A percentile compares a stretch with the other conserved stretches of the same genome.
These are phyloP conservation scores for Leavenworthia alabamica DNA, from an alignment of 345 rosid species.

Conservation along the genomic window DNA sequence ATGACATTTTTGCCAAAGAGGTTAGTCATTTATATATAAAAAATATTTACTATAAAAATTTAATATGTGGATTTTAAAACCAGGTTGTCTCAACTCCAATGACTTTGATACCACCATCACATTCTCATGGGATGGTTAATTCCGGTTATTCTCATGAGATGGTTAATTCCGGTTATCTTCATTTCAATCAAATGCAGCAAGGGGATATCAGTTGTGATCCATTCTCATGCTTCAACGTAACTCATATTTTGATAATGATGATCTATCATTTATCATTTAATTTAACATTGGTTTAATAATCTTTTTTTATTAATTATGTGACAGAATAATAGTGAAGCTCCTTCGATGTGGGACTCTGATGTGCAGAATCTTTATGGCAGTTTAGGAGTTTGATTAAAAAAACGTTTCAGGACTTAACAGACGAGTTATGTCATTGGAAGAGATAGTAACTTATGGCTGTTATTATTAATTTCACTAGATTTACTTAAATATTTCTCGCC, in stretches of 20 bases:
- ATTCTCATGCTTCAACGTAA: conserved; percentile 6
- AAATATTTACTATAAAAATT: neutral
- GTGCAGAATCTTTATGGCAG: conserved; percentile 55
- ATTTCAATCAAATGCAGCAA: conserved; percentile 47
- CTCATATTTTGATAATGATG: neutral
- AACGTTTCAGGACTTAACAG: conserved; percentile 28
- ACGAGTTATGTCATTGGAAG: neutral
- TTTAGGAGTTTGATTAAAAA: conserved; percentile 48
- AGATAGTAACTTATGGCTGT: neutral
- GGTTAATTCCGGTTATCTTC: conserved; percentile 37
- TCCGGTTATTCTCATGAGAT: conserved; percentile 33
- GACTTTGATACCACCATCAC: conserved; percentile 43
- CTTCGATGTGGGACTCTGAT: conserved; percentile 59
- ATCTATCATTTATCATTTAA: neutral
- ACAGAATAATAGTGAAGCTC: conserved; percentile 59
- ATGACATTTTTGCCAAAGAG: conserved; percentile 72
- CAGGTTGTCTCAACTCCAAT: conserved; percentile 26
- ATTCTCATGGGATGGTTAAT: conserved; percentile 25
- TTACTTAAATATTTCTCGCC: neutral
- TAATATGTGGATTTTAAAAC: neutral
- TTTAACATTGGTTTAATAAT: neutral
- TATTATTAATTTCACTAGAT: conserved; percentile 6
- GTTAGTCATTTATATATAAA: conserved; percentile 36
- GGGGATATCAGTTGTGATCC: conserved; percentile 40
- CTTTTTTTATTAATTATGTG: neutral